Percentiles rank a stretch among this genome's conserved stretches.
Evolutionary conservation across 257 asterid species (phyloP).

Genomic region (Ophiorrhiza pumila): DNA sequence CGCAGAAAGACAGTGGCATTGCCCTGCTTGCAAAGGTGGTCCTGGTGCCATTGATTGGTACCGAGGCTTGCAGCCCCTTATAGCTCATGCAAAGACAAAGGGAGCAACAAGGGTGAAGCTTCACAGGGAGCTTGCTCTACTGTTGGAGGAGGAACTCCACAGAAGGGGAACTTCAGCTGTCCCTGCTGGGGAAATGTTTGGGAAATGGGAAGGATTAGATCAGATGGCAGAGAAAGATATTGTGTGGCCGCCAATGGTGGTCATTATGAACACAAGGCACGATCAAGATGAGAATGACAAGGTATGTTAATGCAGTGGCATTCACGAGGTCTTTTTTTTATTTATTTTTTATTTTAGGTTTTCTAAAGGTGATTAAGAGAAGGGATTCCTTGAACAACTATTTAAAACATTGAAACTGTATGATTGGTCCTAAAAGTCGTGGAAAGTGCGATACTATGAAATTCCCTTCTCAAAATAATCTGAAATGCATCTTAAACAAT

Average conservation of each 20-base stretch:
- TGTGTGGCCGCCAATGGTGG: conserved; percentile 47
- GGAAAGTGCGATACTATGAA: background rate
- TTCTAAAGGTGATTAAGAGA: background rate
- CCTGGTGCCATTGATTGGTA: conserved; percentile 48
- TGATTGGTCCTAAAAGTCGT: background rate
- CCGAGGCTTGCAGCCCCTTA: conserved; percentile 38
- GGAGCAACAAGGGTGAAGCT: conserved; percentile 32
- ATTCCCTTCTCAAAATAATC: background rate
- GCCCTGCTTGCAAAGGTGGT: conserved; percentile 48
- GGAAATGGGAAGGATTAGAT: conserved; percentile 31
- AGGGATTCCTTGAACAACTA: background rate
- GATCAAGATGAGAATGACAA: conserved; percentile 37
- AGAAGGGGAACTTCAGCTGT: conserved; percentile 32
- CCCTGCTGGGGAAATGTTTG: conserved; percentile 32
- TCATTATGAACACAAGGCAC: conserved; percentile 35
- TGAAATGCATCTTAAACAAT: background rate
- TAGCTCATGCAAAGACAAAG: conserved; percentile 41
- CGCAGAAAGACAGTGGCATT: conserved; percentile 39
- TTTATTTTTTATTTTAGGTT: background rate
- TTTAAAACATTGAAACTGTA: background rate
- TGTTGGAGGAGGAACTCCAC: conserved; percentile 42
- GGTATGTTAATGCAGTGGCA: conserved; percentile 22
- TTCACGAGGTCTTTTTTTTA: background rate
- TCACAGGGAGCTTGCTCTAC: conserved; percentile 39
- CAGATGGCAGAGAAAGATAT: conserved; percentile 28